A percentile compares a stretch with the other conserved stretches of the same genome.
Evolutionary conservation across 148 eudicot species (phyloP).

Genomic region (Camellia sinensis): DNA sequence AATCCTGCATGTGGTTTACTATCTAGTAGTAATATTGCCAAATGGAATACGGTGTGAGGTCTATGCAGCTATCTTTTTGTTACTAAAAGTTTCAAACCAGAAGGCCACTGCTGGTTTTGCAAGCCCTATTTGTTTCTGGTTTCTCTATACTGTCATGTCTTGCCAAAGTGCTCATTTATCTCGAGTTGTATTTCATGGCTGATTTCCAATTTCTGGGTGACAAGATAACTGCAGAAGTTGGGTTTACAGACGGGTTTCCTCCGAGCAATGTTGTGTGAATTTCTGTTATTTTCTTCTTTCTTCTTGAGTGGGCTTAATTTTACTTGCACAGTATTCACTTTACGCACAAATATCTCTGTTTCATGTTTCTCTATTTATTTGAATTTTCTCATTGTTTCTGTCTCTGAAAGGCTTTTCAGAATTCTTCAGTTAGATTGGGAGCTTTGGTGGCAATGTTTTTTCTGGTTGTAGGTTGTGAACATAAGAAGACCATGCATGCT

Average conservation of each 20-base stretch:
- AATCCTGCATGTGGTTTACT: no score
- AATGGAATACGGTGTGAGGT: neutral
- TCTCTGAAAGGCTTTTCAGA: neutral
- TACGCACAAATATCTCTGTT: neutral
- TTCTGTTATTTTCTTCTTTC: neutral
- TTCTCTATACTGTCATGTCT: neutral
- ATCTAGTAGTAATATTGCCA: neutral
- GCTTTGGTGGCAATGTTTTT: neutral
- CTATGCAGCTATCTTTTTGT: neutral
- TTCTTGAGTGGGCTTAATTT: neutral
- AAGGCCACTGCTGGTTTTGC: neutral
- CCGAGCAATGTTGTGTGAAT: neutral
- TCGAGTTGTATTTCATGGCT: neutral
- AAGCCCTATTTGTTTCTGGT: neutral
- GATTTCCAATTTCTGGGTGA: neutral
- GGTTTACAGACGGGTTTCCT: neutral
- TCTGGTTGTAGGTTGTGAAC: neutral
- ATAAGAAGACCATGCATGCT: neutral
- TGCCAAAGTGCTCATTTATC: neutral
- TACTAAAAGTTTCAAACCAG: neutral
- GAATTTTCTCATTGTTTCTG: neutral
- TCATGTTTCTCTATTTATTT: neutral
- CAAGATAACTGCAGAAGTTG: neutral
- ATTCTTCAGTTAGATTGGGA: neutral
- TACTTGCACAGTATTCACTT: neutral